A percentile compares a stretch with the other conserved stretches of the same genome.
Conservation (phyloP, 2,329 filamentous ascomycete species). For the Colletotrichum sp. region DNA sequence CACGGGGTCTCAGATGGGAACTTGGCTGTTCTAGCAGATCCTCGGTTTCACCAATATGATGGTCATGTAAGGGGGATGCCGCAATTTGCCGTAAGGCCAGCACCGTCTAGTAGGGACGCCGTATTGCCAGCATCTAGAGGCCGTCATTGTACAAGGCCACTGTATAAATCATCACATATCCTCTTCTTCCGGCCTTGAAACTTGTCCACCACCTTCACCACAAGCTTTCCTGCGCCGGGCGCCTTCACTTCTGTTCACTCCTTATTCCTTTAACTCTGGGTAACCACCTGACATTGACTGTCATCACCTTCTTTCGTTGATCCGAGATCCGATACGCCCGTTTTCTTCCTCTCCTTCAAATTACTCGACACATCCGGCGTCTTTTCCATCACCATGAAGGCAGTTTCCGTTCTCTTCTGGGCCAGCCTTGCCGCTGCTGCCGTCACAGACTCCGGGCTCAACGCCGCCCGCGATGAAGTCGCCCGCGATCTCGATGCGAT, state of each 20-base stretch:
- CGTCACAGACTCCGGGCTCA: neutral
- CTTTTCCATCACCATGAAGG: neutral
- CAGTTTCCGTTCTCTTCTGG: neutral
- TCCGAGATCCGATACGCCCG: neutral
- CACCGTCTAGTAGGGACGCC: neutral
- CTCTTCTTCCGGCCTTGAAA: neutral
- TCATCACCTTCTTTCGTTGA: neutral
- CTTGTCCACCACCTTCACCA: neutral
- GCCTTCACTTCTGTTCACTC: neutral
- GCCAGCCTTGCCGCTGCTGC: slow-evolving; percentile 5
- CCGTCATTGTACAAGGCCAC: neutral
- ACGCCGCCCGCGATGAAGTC: neutral
- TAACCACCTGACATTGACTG: neutral
- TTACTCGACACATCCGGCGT: neutral
- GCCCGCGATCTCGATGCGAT: neutral
- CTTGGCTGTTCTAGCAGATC: neutral
- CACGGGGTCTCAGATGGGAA: neutral
- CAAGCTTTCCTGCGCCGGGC: neutral
- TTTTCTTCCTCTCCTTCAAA: neutral
- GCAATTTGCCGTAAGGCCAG: neutral
- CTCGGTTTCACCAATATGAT: neutral
- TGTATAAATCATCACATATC: neutral
- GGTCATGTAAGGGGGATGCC: neutral
- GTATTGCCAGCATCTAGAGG: neutral
- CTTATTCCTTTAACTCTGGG: neutral